Percentiles rank a stretch among this genome's conserved stretches.
These are phyloP conservation scores for Fusarium odoratissimum DNA, from an alignment of 2,329 filamentous ascomycete species.

Conservation along the genomic window DNA sequence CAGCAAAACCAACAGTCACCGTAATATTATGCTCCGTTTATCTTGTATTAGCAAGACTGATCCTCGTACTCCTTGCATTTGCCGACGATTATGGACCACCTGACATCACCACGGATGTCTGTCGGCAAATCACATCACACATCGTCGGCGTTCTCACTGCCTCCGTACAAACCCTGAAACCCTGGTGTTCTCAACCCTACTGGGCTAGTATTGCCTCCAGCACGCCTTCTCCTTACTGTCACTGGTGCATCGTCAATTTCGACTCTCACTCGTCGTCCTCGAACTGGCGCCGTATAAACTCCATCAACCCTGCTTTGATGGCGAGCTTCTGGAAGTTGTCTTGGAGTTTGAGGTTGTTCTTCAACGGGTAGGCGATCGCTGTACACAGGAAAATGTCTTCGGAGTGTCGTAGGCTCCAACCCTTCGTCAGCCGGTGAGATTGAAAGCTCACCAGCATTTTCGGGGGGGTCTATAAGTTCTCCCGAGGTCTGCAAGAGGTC, in stretches of 20 bases:
- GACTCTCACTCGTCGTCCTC: conserved; percentile 13
- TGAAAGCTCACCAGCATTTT: neutral
- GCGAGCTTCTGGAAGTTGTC: conserved; percentile 40
- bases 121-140: conserved; percentile 24
- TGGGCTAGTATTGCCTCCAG: conserved; percentile 50
- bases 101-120: conserved; percentile 15
- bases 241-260: neutral
- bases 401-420: neutral
- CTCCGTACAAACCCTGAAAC: conserved; percentile 60
- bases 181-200: conserved; percentile 56
- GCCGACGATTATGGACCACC: neutral
- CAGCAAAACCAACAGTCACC: neutral
- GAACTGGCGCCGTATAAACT: conserved; percentile 36
- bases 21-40: conserved; percentile 5
- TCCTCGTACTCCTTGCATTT: conserved; percentile 10
- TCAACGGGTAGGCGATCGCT: conserved; percentile 29
- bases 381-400: conserved; percentile 35
- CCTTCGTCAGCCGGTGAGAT: conserved; percentile 1
- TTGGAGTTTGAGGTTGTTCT: conserved; percentile 41
- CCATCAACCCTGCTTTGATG: conserved; percentile 41
- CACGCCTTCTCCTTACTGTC: conserved; percentile 15
- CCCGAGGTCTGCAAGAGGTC: neutral
- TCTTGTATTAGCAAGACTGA: conserved; percentile 11
- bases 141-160: conserved; percentile 61
- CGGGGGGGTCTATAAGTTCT: neutral